Conservation (phyloP, 2,329 filamentous ascomycete species). For the Calonectria henricotiae region DNA sequence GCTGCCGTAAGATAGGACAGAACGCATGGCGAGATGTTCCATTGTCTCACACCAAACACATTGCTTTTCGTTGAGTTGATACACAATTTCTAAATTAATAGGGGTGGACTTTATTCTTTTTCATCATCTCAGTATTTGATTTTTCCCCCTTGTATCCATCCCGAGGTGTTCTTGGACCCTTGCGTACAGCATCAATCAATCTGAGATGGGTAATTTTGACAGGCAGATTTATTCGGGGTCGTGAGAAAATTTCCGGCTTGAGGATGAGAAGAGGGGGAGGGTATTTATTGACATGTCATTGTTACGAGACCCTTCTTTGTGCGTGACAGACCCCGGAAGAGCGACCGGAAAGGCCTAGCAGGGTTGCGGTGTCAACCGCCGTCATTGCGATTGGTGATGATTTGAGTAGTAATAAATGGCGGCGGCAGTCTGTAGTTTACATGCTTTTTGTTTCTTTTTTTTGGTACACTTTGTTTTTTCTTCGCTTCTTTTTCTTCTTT, state of each 20-base stretch:
- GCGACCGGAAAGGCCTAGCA: conserved; percentile 4
- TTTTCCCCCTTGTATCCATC: too few relatives aligned
- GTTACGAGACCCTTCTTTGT: conserved; percentile 4
- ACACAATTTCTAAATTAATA: neutral
- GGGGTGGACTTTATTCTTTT: neutral
- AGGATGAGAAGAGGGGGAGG: conserved; percentile 1
- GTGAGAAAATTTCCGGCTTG: conserved; percentile 5
- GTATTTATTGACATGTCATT: conserved; percentile 12
- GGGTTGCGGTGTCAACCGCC: conserved; percentile 8
- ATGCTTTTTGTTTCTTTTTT: conserved; percentile 3
- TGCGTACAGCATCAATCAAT: neutral
- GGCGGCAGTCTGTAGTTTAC: conserved; percentile 6
- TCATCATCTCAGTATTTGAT: neutral
- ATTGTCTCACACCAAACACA: conserved; percentile 7
- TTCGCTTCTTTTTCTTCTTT: neutral
- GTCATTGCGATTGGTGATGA: conserved; percentile 11
- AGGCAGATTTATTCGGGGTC: neutral
- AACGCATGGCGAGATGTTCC: conserved; percentile 1
- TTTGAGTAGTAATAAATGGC: neutral
- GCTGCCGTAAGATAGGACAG: neutral
- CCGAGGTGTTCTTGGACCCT: neutral
- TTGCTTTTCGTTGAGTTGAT: neutral
- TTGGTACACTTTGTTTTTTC: neutral
- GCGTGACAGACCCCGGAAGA: conserved; percentile 2
- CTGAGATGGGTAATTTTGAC: neutral